These are phyloP conservation scores for Magnolia sinica DNA, from an alignment of 164 flowering plant genomes.

Conservation along the genomic window DNA sequence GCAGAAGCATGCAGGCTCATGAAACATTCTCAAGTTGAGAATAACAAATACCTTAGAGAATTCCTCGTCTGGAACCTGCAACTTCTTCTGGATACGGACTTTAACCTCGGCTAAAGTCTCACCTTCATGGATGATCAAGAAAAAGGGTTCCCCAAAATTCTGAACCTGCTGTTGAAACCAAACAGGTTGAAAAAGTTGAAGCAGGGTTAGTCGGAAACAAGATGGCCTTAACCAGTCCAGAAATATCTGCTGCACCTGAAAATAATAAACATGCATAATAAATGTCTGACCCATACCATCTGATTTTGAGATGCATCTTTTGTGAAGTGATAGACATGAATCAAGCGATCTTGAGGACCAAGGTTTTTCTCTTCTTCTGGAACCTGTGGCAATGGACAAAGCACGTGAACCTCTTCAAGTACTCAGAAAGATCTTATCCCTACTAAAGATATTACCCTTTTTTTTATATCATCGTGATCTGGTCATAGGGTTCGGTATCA, in stretches of 20 bases:
- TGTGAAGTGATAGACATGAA: slow-evolving; percentile 92
- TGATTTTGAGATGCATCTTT: slow-evolving; percentile 87
- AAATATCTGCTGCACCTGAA: background rate
- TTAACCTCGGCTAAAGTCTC: slow-evolving; percentile 89
- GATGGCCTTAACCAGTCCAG: background rate
- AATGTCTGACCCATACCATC: slow-evolving; percentile 39
- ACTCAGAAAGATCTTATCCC: background rate
- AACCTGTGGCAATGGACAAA: slow-evolving; percentile 44
- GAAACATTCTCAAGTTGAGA: background rate
- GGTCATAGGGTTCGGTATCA: too few species aligned
- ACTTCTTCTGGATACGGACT: slow-evolving; percentile 78
- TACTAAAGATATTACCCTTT: background rate
- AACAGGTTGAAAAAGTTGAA: background rate
- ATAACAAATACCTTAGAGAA: slow-evolving; percentile 57
- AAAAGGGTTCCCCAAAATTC: slow-evolving; percentile 97
- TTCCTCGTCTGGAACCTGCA: slow-evolving; percentile 93
- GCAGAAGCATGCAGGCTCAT: background rate
- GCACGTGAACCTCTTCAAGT: background rate
- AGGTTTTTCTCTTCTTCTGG: slow-evolving; percentile 98
- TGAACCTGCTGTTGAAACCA: slow-evolving; percentile 70
- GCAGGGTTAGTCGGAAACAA: background rate
- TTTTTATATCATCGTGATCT: background rate
- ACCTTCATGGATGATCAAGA: slow-evolving; percentile 88
- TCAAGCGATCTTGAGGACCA: slow-evolving; percentile 88
- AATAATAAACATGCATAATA: background rate